Conservation (phyloP, 768 basidiomycete genomes). For the Lactarius hengduanensis region DNA sequence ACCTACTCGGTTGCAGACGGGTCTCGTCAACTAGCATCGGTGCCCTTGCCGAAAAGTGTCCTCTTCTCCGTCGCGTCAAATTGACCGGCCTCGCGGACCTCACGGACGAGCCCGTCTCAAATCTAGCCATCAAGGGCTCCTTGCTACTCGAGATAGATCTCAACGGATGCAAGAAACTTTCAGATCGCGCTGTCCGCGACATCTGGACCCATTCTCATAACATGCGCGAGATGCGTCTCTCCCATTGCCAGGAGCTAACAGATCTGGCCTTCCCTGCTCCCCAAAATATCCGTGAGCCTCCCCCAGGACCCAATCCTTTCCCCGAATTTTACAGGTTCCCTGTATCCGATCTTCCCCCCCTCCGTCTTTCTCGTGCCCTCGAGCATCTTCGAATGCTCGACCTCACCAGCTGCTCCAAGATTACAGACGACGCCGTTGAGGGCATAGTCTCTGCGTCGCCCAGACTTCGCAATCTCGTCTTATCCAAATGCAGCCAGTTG, state of each 20-base stretch:
- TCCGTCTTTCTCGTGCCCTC: conserved; percentile 61
- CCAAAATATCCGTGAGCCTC: conserved; percentile 44
- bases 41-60: conserved; percentile 72
- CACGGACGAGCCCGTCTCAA: conserved; percentile 73
- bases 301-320: conserved; percentile 41
- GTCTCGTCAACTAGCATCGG: conserved; percentile 77
- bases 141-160: conserved; percentile 94
- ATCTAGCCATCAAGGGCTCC: conserved; percentile 75
- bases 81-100: conserved; percentile 72
- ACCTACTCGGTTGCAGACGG: conserved; percentile 77
- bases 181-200: conserved; percentile 74
- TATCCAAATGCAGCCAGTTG: conserved; percentile 79
- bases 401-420: conserved; percentile 74
- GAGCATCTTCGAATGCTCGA: conserved; percentile 93
- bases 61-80: conserved; percentile 85
- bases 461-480: conserved; percentile 79
- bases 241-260: conserved; percentile 73
- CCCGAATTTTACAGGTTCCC: conserved; percentile 36
- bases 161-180: conserved; percentile 74
- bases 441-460: conserved; percentile 80
- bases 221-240: conserved; percentile 90
- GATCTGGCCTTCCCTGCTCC: conserved; percentile 85
- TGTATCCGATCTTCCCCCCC: conserved; percentile 54
- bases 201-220: conserved; percentile 78
- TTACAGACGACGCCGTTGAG: conserved; percentile 83